Evolutionary conservation across 106 monocot species (phyloP), one percentile per base, ranked within the genome.

Genomic region (Acorus calamus): DNA sequence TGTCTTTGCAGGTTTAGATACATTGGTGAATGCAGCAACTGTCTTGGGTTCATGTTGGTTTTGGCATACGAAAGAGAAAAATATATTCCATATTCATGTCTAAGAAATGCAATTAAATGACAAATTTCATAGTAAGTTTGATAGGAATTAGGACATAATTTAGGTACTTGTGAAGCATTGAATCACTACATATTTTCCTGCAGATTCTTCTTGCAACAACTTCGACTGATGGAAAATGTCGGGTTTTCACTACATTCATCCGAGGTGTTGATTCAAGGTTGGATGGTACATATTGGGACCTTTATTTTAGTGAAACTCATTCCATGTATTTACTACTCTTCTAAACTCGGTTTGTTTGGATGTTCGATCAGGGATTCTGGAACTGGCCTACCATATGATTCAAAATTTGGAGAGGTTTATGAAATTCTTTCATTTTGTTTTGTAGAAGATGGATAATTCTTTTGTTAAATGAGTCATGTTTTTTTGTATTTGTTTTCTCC

Each of bases 141-240:
- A 28, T 28, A 28, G 28, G 28, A 28, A 28, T 28, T 28, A 28
- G 28, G 28, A 28, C 28, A 28, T 28, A 28, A 28, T 28, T 28
- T 28, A 28, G 28, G 28, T 28, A 28, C 28, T 28, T 28, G 28
- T 28, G 28, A 28, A 28, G 28, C 28, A 28, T 28, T 28, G 28
- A 28, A 28, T 28, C 28, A 28, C n/a, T 14, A 49, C 42, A 72
- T 61, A 42, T 74, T 69, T 67, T 46, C 60, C 42, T 64, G 5
- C 69, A 98, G 98, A 83, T 98, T 77, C 85, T 92, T 77, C 88
- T 98, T 73, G 98, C 98, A 62, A 98, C 98, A 69, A 88, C 98
- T 69, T 98, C 91, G 12, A 88, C 91, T 68, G 98, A 92, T 83
- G 98, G 96, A 56, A 98, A 98, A 77, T 98, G 96, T 65, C 85